A percentile compares a stretch with the other conserved stretches of the same genome.
Evolutionary conservation across 495 filamentous ascomycete genomes (phyloP).

Genomic region (Penicillium herquei): DNA sequence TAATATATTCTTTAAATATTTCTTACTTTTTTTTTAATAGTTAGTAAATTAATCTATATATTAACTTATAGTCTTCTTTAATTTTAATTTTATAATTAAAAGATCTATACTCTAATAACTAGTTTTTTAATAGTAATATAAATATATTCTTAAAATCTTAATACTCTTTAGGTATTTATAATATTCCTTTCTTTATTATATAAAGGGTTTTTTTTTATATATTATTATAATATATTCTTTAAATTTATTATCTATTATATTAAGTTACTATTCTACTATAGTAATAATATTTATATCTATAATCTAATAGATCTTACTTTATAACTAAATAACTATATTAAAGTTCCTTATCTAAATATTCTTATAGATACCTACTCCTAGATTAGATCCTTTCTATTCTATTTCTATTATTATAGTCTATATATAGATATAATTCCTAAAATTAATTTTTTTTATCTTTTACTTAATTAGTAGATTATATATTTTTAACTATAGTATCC

Average conservation of each 20-base stretch:
- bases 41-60: slow-evolving; percentile 10
- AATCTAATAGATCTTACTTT: too few species aligned
- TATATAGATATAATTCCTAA: neutral
- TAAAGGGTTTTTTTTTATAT: too few species aligned
- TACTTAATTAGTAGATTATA: neutral
- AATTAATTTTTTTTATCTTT: neutral
- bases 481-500: neutral
- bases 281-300: too few species aligned
- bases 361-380: too few species aligned
- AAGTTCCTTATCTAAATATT: too few species aligned
- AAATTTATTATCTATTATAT: too few species aligned
- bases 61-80: slow-evolving; percentile 8
- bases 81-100: slow-evolving; percentile 2
- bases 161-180: neutral
- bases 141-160: neutral
- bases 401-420: neutral
- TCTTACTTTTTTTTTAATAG: slow-evolving; percentile 12
- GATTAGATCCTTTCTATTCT: neutral
- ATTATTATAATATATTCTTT: neutral
- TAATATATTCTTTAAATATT: too few species aligned
- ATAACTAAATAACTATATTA: too few species aligned
- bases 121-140: neutral
- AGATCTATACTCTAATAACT: neutral
- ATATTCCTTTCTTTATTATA: slow-evolving; percentile 1
- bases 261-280: too few species aligned